Conservation (phyloP, 257 asterid genomes). For the Solanum bulbocastanum region DNA sequence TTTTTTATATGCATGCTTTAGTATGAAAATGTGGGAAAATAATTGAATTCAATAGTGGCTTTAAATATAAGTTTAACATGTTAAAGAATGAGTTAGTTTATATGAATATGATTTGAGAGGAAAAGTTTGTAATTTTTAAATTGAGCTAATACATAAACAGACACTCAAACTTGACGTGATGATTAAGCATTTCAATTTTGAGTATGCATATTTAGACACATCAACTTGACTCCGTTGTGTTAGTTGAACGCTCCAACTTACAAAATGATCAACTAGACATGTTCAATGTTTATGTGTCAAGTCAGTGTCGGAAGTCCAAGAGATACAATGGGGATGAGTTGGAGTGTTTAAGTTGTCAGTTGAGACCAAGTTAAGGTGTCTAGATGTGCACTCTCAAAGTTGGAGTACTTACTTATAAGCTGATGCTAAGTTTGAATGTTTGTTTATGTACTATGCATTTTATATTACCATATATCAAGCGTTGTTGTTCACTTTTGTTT, state of each 20-base stretch:
- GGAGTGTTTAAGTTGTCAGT: not conserved
- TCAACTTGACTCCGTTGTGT: not conserved
- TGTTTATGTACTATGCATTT: not conserved
- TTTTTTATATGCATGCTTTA: not conserved
- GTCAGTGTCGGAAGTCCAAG: not conserved
- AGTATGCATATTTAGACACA: not conserved
- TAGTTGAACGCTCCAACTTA: not conserved
- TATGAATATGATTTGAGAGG: too few relatives aligned
- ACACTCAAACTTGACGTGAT: not conserved
- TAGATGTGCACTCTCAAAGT: not conserved
- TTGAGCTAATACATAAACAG: not conserved
- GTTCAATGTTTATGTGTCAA: not conserved
- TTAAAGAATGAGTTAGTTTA: not conserved
- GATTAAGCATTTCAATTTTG: not conserved
- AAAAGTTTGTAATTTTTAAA: too few relatives aligned
- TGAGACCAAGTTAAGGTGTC: not conserved
- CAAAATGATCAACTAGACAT: not conserved
- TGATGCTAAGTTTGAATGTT: not conserved
- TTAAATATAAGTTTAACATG: not conserved
- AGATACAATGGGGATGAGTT: not conserved
- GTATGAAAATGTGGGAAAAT: not conserved
- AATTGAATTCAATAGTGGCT: not conserved
- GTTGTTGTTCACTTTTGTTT: not conserved
- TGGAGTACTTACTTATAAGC: not conserved
- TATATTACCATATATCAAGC: not conserved